phyloP scores from a whole-genome alignment of 2,329 filamentous ascomycete species.

The Mollisia scopiformis region DNA sequence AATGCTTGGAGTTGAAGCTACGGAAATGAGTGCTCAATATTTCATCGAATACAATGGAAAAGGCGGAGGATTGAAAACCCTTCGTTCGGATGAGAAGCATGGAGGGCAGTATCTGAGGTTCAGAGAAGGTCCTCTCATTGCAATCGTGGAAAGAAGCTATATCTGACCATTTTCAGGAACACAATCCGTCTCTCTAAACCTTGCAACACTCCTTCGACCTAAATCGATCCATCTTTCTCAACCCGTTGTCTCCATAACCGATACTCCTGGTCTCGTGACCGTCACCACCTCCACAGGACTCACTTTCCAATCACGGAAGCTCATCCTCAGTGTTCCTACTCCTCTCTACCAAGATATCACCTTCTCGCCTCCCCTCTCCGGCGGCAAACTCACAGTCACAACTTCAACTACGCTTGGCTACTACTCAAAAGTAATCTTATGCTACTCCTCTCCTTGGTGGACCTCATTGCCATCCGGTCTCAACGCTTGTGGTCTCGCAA shows the following conservation, averaged over 20 bases:
- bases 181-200: constrained; percentile 18
- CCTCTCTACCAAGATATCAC: constrained; percentile 49
- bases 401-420: constrained; percentile 43
- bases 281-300: constrained; percentile 8
- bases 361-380: constrained; percentile 49
- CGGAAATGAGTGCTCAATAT: constrained; percentile 52
- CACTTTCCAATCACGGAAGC: constrained; percentile 32
- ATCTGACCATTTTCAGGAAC: constrained; percentile 13
- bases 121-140: constrained; percentile 13
- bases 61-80: constrained; percentile 53
- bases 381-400: constrained; percentile 39
- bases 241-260: constrained; percentile 14
- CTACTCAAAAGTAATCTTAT: constrained; percentile 46
- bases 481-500: constrained; percentile 43
- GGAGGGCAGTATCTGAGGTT: constrained; percentile 43
- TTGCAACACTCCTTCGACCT: constrained; percentile 17
- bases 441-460: constrained; percentile 19
- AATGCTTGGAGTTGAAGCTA: constrained; percentile 53
- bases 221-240: constrained; percentile 17
- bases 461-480: neutral
- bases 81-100: constrained; percentile 54
- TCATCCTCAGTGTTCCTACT: constrained; percentile 52
- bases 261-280: constrained; percentile 5
- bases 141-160: neutral
- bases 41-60: constrained; percentile 59